Conservation (phyloP, 225 moss, liverwort and hornwort species). For the Thuidium tamariscinum region DNA sequence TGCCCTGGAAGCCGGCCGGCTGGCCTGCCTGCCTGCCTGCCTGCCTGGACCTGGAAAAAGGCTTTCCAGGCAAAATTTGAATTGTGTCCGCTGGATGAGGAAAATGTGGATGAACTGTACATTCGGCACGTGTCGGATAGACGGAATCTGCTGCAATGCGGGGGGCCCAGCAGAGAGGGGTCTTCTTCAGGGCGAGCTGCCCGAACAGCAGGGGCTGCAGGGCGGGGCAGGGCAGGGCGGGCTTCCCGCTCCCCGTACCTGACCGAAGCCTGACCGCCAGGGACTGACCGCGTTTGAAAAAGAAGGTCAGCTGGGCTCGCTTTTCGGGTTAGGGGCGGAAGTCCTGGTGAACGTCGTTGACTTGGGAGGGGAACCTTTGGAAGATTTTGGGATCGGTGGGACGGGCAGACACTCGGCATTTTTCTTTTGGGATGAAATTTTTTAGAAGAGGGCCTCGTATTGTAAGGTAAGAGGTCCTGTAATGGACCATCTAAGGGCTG, state of each 20-base stretch:
- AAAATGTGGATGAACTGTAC: not conserved
- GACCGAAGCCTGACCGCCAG: not conserved
- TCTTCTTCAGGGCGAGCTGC: not conserved
- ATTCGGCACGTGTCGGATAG: not conserved
- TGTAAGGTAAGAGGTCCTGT: too few relatives aligned
- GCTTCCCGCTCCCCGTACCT: not conserved
- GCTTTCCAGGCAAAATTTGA: not conserved
- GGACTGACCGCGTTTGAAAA: not conserved
- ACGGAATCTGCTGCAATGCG: too few relatives aligned
- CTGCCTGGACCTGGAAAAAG: not conserved
- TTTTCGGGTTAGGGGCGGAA: not conserved
- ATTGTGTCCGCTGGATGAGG: not conserved
- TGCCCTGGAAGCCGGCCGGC: too few relatives aligned
- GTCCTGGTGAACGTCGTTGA: not conserved
- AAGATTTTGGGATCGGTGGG: not conserved
- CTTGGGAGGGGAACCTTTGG: not conserved
- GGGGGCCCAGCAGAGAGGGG: too few relatives aligned
- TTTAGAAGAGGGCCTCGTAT: too few relatives aligned
- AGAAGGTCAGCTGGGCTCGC: not conserved
- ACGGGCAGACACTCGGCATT: too few relatives aligned
- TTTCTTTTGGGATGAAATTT: too few relatives aligned
- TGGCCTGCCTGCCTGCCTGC: too few relatives aligned
- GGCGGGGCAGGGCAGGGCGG: not conserved
- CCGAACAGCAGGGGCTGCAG: not conserved
- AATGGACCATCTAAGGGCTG: too few relatives aligned